Conservation (phyloP, 805 yeast species). For the Jamesozyma spencerorum region DNA sequence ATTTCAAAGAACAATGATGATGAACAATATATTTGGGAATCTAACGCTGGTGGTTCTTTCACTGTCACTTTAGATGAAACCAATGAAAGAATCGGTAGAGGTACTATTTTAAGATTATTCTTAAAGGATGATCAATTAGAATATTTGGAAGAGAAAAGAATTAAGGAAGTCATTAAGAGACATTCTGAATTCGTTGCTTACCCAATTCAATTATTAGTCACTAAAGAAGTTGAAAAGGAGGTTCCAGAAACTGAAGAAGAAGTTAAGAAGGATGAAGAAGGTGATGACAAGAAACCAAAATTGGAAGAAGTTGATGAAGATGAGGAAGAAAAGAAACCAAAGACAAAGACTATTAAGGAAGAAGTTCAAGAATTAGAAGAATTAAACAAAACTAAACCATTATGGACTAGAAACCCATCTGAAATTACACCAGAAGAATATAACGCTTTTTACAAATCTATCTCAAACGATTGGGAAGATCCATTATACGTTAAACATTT, state of each 20-base stretch:
- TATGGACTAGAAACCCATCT: constrained; percentile 98
- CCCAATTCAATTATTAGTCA: constrained; percentile 97
- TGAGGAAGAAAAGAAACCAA: constrained; percentile 60
- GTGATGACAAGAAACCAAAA: constrained; percentile 54
- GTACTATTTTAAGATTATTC: constrained; percentile 91
- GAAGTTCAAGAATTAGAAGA: constrained; percentile 93
- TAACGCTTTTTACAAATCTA: constrained; percentile 98
- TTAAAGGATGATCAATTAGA: constrained; percentile 98
- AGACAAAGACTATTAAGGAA: constrained; percentile 88
- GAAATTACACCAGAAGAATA: constrained; percentile 97
- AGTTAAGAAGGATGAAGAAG: constrained; percentile 41
- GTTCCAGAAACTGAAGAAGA: constrained; percentile 58
- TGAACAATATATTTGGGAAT: constrained; percentile 99
- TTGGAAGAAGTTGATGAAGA: constrained; percentile 69
- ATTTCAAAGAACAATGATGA: constrained; percentile 97
- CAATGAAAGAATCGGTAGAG: constrained; percentile 85
- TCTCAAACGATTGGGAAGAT: constrained; percentile 99
- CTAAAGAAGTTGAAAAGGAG: constrained; percentile 98
- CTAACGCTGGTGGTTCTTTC: constrained; percentile 99
- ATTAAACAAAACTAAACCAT: constrained; percentile 96
- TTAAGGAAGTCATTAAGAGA: constrained; percentile 97
- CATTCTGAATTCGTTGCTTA: constrained; percentile 98
- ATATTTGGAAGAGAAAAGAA: constrained; percentile 98
- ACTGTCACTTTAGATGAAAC: constrained; percentile 85
- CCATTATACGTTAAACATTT: constrained; percentile 99